Percentiles rank a stretch among this genome's conserved stretches.
Evolutionary conservation across 805 yeast species (phyloP).

Genomic region (Naumovozyma dairenensis): DNA sequence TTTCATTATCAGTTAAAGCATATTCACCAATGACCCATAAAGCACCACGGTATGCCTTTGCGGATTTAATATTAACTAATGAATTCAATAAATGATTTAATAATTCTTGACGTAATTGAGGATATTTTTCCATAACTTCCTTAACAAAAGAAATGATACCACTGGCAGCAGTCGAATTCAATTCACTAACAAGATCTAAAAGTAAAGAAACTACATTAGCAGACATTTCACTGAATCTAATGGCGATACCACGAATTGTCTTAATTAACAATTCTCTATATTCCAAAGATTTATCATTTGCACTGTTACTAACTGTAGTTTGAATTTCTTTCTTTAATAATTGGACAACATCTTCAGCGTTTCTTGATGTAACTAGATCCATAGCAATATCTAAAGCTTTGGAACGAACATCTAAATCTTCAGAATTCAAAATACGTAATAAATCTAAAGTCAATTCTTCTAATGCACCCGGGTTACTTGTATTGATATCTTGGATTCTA

Average conservation of each 20-base stretch:
- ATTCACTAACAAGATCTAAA: conserved; percentile 75
- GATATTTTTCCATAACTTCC: conserved; percentile 88
- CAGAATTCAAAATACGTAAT: conserved; percentile 74
- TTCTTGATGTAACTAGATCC: conserved; percentile 70
- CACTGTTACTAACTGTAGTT: conserved; percentile 49
- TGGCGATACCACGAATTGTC: conserved; percentile 83
- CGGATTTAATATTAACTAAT: conserved; percentile 63
- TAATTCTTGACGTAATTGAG: conserved; percentile 60
- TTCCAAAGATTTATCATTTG: conserved; percentile 73
- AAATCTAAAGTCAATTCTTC: conserved; percentile 81
- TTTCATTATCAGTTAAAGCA: conserved; percentile 55
- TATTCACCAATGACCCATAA: conserved; percentile 97
- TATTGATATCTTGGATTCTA: conserved; percentile 67
- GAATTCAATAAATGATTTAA: conserved; percentile 51
- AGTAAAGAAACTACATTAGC: conserved; percentile 81
- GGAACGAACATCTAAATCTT: conserved; percentile 82
- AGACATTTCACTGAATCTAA: conserved; percentile 82
- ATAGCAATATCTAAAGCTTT: conserved; percentile 82
- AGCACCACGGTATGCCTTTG: conserved; percentile 87
- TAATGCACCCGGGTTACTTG: conserved; percentile 67
- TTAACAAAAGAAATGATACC: conserved; percentile 88
- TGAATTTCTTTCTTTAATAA: conserved; percentile 85
- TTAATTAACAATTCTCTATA: conserved; percentile 83
- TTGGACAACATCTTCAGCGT: conserved; percentile 88
- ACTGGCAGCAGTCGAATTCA: conserved; percentile 74